Evolutionary conservation across 2,329 filamentous ascomycete genomes (phyloP).

Genomic region (Cercospora sp.): DNA sequence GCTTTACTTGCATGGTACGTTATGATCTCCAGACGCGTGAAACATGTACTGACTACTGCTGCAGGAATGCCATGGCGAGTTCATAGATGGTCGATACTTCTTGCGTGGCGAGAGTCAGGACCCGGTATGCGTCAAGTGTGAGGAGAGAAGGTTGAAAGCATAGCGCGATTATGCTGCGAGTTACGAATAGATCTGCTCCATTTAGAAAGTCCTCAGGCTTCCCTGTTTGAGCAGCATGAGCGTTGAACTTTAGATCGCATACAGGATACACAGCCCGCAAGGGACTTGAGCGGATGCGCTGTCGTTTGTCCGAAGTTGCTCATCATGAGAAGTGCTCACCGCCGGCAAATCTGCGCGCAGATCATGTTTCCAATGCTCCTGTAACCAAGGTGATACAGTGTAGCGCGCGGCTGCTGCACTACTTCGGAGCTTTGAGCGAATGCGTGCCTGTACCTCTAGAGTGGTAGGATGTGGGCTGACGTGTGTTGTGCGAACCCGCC

Average conservation of each 20-base stretch:
- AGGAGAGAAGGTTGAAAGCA: constrained; percentile 63
- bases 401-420: not conserved
- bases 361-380: not conserved
- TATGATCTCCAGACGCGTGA: not conserved
- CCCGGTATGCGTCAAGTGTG: constrained; percentile 63
- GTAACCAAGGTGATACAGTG: not conserved
- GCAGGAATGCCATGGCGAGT: constrained; percentile 61
- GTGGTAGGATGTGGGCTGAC: not conserved
- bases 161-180: not conserved
- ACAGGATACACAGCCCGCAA: not conserved
- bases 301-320: not conserved
- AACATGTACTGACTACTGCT: constrained; percentile 2
- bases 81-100: constrained; percentile 65
- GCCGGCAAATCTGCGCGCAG: not conserved
- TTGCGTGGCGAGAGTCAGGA: constrained; percentile 59
- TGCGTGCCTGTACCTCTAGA: not conserved
- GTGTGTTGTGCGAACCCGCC: not conserved
- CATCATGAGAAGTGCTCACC: not conserved
- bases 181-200: not conserved
- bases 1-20: constrained; percentile 74
- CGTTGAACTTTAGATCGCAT: not conserved
- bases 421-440: not conserved
- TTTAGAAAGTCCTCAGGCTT: not conserved
- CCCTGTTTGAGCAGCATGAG: not conserved
- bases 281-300: not conserved